A percentile compares a stretch with the other conserved stretches of the same genome.
Conservation (phyloP, 768 basidiomycete species). For the Tremella yokohamensis region DNA sequence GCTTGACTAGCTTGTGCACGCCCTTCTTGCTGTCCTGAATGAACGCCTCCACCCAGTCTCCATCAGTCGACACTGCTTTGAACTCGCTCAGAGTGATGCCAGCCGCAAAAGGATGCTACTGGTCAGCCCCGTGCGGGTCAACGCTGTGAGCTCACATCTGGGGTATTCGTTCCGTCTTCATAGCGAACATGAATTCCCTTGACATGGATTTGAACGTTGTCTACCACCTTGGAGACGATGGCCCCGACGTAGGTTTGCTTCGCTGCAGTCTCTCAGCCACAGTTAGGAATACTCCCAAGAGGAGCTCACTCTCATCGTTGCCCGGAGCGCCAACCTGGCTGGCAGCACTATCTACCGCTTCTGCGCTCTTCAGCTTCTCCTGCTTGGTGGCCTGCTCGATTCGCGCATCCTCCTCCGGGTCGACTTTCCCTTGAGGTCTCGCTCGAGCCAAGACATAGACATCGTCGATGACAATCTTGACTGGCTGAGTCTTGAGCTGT, state of each 20-base stretch:
- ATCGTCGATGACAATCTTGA: slow-evolving; percentile 86
- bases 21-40: slow-evolving; percentile 82
- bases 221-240: slow-evolving; percentile 80
- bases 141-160: slow-evolving; percentile 63
- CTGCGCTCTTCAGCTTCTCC: slow-evolving; percentile 83
- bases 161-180: slow-evolving; percentile 90
- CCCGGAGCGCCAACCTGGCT: slow-evolving; percentile 51
- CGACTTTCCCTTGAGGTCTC: slow-evolving; percentile 63
- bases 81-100: slow-evolving; percentile 85
- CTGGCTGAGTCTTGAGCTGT: slow-evolving; percentile 59
- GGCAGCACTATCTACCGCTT: slow-evolving; percentile 56
- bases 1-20: slow-evolving; percentile 87
- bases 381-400: slow-evolving; percentile 79
- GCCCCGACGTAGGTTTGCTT: slow-evolving; percentile 81
- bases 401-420: slow-evolving; percentile 79
- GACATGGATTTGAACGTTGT: slow-evolving; percentile 92
- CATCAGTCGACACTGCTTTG: slow-evolving; percentile 82
- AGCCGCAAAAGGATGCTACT: slow-evolving; percentile 86
- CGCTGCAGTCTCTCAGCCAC: slow-evolving; percentile 43
- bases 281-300: slow-evolving; percentile 8
- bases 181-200: slow-evolving; percentile 95
- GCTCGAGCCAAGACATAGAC: slow-evolving; percentile 83
- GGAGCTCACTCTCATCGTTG: slow-evolving; percentile 46
- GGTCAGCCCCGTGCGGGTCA: background rate
- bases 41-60: slow-evolving; percentile 81